phyloP scores from a whole-genome alignment of 345 rosid species.

The Excoecaria cochinchinensis region DNA sequence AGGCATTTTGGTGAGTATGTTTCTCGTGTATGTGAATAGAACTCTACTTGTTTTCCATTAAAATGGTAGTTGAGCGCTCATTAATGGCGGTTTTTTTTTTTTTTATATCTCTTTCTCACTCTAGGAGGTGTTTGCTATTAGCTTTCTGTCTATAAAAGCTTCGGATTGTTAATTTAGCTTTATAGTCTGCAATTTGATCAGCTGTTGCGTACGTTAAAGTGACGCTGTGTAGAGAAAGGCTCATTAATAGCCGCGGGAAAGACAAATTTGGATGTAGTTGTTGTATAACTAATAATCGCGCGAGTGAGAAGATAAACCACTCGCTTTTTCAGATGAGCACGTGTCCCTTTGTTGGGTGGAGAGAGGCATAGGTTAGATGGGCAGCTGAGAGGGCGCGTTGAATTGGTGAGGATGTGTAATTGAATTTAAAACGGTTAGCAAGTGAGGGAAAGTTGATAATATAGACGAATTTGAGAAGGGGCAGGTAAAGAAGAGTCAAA shows the following conservation, averaged over 20 bases:
- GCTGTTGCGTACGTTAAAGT: conserved; percentile 24
- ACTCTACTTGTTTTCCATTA: conserved; percentile 5
- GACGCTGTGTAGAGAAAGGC: conserved; percentile 14
- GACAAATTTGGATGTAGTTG: conserved; percentile 18
- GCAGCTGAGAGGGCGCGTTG: conserved; percentile 5
- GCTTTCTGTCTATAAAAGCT: conserved; percentile 3
- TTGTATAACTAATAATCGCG: background rate
- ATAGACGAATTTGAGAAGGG: no score
- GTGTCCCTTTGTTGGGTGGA: background rate
- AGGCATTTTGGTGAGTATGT: background rate
- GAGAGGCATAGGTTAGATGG: background rate
- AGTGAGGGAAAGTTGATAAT: background rate
- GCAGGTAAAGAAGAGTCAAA: no score
- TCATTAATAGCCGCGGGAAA: conserved; percentile 62
- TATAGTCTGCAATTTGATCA: background rate
- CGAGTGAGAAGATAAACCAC: background rate
- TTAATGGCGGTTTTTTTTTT: conserved; percentile 38
- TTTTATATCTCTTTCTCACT: background rate
- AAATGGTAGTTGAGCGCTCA: conserved; percentile 55
- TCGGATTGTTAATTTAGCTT: background rate
- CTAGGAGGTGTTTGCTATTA: background rate
- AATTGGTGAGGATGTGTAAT: background rate
- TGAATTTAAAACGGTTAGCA: conserved; percentile 26
- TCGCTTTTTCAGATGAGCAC: background rate
- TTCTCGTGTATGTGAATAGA: background rate